Evolutionary conservation across 768 basidiomycete species (phyloP), one percentile per base, ranked within the genome.

Genomic region (Tephrocybe rancida): DNA sequence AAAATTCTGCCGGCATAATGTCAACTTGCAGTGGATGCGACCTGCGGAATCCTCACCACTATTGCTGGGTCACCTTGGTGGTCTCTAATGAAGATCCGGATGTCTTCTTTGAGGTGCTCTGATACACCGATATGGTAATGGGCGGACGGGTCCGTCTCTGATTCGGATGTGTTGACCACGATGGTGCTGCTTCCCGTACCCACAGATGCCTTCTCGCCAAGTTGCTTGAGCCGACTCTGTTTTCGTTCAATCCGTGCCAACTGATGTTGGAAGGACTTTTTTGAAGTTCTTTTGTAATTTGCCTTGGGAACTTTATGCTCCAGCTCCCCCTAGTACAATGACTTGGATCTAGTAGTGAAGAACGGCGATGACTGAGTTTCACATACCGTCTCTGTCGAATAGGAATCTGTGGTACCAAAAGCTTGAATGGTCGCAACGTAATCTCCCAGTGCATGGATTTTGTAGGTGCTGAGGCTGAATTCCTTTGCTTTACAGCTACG

Each of bases 161-260:
- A n/a, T n/a, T n/a, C n/a, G n/a, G n/a, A n/a, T n/a, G n/a, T n/a
- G n/a, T n/a, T n/a, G n/a, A n/a, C n/a, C n/a, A n/a, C n/a, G n/a
- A n/a, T n/a, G n/a, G n/a, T n/a, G n/a, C n/a, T n/a, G n/a, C n/a
- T n/a, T n/a, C n/a, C n/a, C n/a, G n/a, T n/a, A n/a, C n/a, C n/a
- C n/a, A n/a, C n/a, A n/a, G n/a, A n/a, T n/a, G 25, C 24, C 22
- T 32, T 35, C 24, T 48, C 14, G 18, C 25, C 13, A 13, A 32
- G 6, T 7, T 13, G 30, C 14, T 21, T 32, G 7, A 34, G 10
- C 11, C 45, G 45, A 13, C 34, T 9, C 39, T 50, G 49, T n/a
- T 38, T 26, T 16, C 49, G 16, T 24, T 50, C 49, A 41, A 50
- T 42, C n/a, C 30, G 49, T 11, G 50, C 26, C 50, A 50, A 22